Evolutionary conservation across 495 filamentous ascomycete species (phyloP), one percentile per base, ranked within the genome.

Genomic region (Staphylotrichum longicolle): DNA sequence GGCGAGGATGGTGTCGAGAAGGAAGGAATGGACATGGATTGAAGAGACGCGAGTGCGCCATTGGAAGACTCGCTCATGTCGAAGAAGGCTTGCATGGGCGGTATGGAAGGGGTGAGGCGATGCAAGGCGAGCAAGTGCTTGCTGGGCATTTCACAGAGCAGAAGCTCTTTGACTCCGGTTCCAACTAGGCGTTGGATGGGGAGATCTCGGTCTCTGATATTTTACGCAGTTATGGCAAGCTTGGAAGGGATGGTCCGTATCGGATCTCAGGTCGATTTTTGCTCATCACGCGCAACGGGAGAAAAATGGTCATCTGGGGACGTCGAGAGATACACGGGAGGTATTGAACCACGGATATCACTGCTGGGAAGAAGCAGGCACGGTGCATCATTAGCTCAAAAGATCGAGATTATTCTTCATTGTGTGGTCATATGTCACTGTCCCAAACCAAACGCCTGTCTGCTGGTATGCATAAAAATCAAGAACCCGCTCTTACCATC

Each of bases 401-500:
- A n/a, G 5, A 47, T 14, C 2, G 4, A 27, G 12, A 60, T 37
- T 10, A 27, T 45, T 46, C 40, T 48, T 60, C 41, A 52, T 60
- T 27, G 20, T 27, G 20, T 27, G 20, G 20, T 27, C 20, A 27
- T 27, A 27, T 27, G 20, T 27, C 20, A 27, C 20, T 27, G 20
- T 27, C 20, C 37, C 37, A 39, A 10, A 39, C 37, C 37, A 3
- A 39, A 44, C 20, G 20, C 35, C 33, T 41, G 39, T 47, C 37
- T n/a, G 3, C 14, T 60, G 48, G 48, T 62, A 49, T 57, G 20
- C 35, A 34, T 33, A n/a, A 54, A 39, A 51, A 57, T 40, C 11
- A 48, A 40, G 54, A 42, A 45, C 3, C 54, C 35, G 41, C 27
- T 47, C 62, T 55, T 69, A 57, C 66, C 60, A 45, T 66, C 46